phyloP scores from a whole-genome alignment of 495 filamentous ascomycete genomes.

The Xanthoparmelia taractica region DNA sequence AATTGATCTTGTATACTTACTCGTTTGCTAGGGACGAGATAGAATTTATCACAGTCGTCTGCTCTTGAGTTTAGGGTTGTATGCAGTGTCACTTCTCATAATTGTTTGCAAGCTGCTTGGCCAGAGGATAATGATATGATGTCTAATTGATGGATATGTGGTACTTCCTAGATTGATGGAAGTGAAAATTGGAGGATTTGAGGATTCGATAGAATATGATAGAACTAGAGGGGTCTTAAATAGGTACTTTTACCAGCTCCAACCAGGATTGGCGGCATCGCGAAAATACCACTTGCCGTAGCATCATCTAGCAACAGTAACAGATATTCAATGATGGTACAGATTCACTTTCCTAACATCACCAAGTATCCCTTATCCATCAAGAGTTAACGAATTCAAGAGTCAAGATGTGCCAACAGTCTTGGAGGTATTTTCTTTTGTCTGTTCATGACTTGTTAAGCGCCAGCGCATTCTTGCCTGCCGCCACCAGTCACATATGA shows the following conservation, averaged over 20 bases:
- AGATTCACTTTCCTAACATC: too few relatives aligned
- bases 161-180: background rate
- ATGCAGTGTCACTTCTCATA: background rate
- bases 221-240: too few relatives aligned
- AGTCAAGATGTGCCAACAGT: too few relatives aligned
- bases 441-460: too few relatives aligned
- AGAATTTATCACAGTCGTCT: slow-evolving; percentile 23
- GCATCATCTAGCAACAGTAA: too few relatives aligned
- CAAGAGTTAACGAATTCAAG: background rate
- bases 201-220: background rate
- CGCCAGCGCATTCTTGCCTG: background rate
- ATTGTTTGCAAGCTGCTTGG: background rate
- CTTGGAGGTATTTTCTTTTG: too few relatives aligned
- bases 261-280: too few relatives aligned
- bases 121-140: background rate
- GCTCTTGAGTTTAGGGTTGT: slow-evolving; percentile 17
- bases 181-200: background rate
- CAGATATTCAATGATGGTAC: too few relatives aligned
- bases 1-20: background rate
- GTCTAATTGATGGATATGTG: background rate
- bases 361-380: background rate
- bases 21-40: slow-evolving; percentile 16
- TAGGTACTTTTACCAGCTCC: too few relatives aligned
- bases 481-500: background rate
- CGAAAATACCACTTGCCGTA: too few relatives aligned